Conservation (phyloP, 305 asterid species). For the Solanum hybrid region DNA sequence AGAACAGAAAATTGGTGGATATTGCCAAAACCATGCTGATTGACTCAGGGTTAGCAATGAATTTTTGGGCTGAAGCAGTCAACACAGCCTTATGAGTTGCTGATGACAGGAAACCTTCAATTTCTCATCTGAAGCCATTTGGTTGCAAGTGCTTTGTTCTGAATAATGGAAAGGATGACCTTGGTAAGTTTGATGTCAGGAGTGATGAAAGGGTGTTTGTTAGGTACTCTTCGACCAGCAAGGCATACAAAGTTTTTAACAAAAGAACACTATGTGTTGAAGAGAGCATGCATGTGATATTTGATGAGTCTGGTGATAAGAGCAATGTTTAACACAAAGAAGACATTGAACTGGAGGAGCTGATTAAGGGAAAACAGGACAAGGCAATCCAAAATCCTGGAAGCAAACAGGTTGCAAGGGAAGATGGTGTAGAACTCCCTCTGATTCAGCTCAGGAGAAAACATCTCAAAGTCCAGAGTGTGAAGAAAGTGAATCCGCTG, state of each 20-base stretch:
- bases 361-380: too few relatives aligned
- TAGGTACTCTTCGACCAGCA: neutral
- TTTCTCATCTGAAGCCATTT: neutral
- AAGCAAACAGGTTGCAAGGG: too few relatives aligned
- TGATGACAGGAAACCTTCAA: neutral
- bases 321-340: too few relatives aligned
- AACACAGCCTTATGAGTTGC: neutral
- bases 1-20: neutral
- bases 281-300: neutral
- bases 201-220: neutral
- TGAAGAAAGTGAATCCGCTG: neutral
- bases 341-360: too few relatives aligned
- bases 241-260: too few relatives aligned
- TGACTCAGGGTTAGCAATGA: neutral
- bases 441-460: neutral
- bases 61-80: neutral
- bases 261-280: neutral
- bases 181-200: neutral
- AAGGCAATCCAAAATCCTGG: too few relatives aligned
- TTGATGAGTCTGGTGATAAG: neutral
- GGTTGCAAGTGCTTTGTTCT: neutral
- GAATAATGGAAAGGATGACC: neutral
- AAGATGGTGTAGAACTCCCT: neutral
- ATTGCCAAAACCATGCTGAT: neutral
- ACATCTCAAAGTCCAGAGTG: neutral